phyloP scores from a whole-genome alignment of 2,329 filamentous ascomycete species.

The Ascocoryne sarcoides region DNA sequence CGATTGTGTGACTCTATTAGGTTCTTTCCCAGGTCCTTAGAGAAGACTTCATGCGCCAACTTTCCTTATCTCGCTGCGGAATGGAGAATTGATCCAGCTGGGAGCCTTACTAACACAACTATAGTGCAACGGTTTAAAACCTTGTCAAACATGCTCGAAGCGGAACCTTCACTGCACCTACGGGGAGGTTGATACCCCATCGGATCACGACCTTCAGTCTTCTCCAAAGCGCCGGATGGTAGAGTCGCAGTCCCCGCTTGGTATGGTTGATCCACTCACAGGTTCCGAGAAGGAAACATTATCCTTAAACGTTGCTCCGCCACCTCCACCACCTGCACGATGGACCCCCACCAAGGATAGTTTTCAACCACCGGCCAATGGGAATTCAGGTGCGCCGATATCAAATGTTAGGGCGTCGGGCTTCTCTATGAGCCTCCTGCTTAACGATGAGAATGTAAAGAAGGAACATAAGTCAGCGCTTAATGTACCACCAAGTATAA shows the following conservation, averaged over 20 bases:
- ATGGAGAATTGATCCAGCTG: too few species aligned
- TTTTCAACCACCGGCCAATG: not conserved
- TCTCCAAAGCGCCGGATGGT: constrained; percentile 25
- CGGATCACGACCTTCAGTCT: constrained; percentile 25
- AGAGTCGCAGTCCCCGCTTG: constrained; percentile 7
- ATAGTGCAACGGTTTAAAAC: constrained; percentile 30
- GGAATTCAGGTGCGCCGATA: not conserved
- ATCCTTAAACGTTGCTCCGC: not conserved
- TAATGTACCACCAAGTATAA: not conserved
- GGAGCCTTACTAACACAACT: constrained; percentile 31
- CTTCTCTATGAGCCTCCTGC: not conserved
- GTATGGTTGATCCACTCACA: not conserved
- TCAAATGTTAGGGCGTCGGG: not conserved
- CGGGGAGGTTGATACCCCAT: constrained; percentile 16
- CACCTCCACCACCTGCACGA: not conserved
- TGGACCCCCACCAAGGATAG: not conserved
- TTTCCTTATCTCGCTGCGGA: too few species aligned
- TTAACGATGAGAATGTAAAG: not conserved
- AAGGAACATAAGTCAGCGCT: not conserved
- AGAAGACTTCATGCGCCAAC: too few species aligned
- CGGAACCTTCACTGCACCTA: constrained; percentile 39
- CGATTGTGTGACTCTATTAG: too few species aligned
- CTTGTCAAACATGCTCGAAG: constrained; percentile 51
- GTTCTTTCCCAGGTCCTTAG: too few species aligned
- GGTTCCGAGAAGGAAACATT: not conserved